Evolutionary conservation across 2,329 filamentous ascomycete species (phyloP), one percentile per base, ranked within the genome.

Genomic region (Fusarium sp.): DNA sequence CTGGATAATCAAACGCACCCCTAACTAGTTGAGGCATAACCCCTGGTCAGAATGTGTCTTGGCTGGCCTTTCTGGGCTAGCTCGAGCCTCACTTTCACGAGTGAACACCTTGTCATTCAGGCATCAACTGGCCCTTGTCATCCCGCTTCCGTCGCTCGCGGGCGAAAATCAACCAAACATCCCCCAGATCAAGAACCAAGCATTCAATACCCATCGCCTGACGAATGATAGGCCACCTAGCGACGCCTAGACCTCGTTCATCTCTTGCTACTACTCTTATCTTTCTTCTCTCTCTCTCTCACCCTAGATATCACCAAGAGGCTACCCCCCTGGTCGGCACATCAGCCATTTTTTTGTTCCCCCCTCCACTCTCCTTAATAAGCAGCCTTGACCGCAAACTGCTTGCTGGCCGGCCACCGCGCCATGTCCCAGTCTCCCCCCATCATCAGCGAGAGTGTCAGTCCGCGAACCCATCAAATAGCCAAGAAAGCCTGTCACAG

Each of bases 401-500:
- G 31, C 16, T 33, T 62, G 31, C 20, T 20, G 24, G 24, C 3
- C 29, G 24, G 44, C 57, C 58, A 64, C 35, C 40, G 36, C 62
- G 61, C 71, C 38, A 73, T 73, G 71, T 74, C 71, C 61, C 49
- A 69, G 38, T 73, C 71, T 29, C 71, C 71, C 20, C 71, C 71
- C 68, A 42, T 40, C 46, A 33, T 22, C 49, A 73, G 60, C 71
- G 71, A 74, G 31, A 58, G 38, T 35, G 51, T 62, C 46, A 66
- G 63, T 35, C 33, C 71, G 57, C 64, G 49, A 35, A 72, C 49
- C 38, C 65, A 60, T 46, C 71, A 64, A 20, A 42, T 71, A 35
- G 71, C 71, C 31, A 73, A 73, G 20, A 83, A 83, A 67, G 74
- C 80, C 36, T 89, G 87, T 73, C 87, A 89, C 78, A 88, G 87